Base-by-base conservation (phyloP, 75 land plant genomes). In the Azolla pinnata region DNA sequence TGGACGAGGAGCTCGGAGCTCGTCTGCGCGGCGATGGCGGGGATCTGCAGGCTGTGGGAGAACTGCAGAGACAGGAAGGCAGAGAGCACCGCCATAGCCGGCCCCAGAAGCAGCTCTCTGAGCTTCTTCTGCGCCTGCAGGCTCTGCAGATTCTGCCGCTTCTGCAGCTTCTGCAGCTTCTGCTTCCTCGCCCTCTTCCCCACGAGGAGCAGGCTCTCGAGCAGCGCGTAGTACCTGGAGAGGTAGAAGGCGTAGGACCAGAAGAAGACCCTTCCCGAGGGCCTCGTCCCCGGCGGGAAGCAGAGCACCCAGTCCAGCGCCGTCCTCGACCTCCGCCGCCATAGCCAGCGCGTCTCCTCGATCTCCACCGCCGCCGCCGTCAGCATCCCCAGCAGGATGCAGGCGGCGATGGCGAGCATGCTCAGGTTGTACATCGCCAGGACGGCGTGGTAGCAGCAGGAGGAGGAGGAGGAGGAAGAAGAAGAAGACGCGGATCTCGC, bases 241-340 rank as follows among this genome's bases (percentile, higher is more conserved):
- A 87, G 75, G 75, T 87, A 87, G 72, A 76, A 87, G 9, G 66
- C 63, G 65, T 87, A 87, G 35, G 84, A 80, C 91, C 84, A 87
- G 84, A 83, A 87, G 82, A 83, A 87, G 16, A 87, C 84, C 25
- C 91, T 68, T 7, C 91, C 87, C 20, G 81, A 51, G 59, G 91
- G 81, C 16, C 87, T 80, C 24, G 84, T 81, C 23, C 91, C 91
- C 3, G 81, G 53, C 0, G 91, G 91, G 68, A 87, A 87, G 33
- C 91, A 87, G 57, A 87, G 66, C 20, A 83, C 69, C 91, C 91
- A 87, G 29, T 80, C 32, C n/a, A 71, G 20, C 64, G 35, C 25
- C 75, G 71, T 44, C 70, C 40, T 83, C 21, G 25, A 63, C 17
- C 48, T 42, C 18, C 86, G 73, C 18, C 86, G 73, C 84, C 90